phyloP scores from a whole-genome alignment of 306 rosid genomes.

The Prosopis cineraria region DNA sequence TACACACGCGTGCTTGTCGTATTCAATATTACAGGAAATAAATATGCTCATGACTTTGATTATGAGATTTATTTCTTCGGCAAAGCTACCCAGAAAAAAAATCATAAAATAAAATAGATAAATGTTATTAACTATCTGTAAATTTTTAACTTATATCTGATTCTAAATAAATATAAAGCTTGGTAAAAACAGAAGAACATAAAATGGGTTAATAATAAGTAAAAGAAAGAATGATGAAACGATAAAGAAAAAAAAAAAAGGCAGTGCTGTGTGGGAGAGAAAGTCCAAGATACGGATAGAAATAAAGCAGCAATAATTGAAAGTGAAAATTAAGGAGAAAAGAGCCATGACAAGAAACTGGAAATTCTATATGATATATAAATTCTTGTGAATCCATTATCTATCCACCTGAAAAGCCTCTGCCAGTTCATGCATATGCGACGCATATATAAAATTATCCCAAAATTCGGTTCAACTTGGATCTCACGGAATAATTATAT shows the following conservation, averaged over 20 bases:
- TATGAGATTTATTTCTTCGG: background rate
- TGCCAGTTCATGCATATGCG: slow-evolving; percentile 34
- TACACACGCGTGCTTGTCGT: background rate
- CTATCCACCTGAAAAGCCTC: slow-evolving; percentile 13
- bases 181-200: background rate
- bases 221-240: no score
- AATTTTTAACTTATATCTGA: no score
- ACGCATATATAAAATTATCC: slow-evolving; percentile 13
- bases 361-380: slow-evolving; percentile 34
- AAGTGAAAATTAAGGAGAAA: slow-evolving; percentile 3
- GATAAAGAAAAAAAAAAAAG: no score
- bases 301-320: slow-evolving; percentile 26
- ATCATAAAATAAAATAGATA: background rate
- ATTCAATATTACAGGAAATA: background rate
- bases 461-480: slow-evolving; percentile 52
- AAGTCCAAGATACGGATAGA: slow-evolving; percentile 30
- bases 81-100: background rate
- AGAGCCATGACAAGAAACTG: slow-evolving; percentile 11
- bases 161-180: no score
- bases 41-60: background rate
- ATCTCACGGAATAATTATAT: slow-evolving; percentile 35
- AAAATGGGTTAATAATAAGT: no score
- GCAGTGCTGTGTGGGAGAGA: slow-evolving; percentile 33
- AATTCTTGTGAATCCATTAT: slow-evolving; percentile 51
- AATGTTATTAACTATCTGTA: background rate